These are phyloP conservation scores for Lodderomyces metapsilosis DNA, from an alignment of 1,139 yeast species.

Conservation along the genomic window DNA sequence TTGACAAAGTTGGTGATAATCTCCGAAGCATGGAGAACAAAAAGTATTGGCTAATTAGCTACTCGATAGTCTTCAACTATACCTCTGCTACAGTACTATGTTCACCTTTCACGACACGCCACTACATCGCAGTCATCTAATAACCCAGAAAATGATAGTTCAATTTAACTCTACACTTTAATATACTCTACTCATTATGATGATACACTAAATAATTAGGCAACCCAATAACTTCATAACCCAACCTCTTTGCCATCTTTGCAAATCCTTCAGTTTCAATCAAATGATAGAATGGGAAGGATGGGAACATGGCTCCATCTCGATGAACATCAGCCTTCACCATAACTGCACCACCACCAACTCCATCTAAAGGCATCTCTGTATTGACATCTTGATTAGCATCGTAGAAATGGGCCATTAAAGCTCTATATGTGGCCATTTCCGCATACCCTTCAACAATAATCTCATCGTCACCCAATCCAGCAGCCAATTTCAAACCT, in stretches of 20 bases:
- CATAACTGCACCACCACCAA: conserved; percentile 93
- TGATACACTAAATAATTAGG: conserved; percentile 95
- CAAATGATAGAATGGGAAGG: conserved; percentile 93
- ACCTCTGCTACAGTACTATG: too few relatives aligned
- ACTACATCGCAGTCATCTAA: too few relatives aligned
- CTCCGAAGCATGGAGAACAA: too few relatives aligned
- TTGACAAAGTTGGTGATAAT: not conserved
- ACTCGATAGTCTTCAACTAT: too few relatives aligned
- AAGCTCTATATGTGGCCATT: conserved; percentile 90
- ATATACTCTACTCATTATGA: conserved; percentile 51
- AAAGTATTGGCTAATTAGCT: too few relatives aligned
- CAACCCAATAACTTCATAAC: conserved; percentile 86
- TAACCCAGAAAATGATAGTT: too few relatives aligned
- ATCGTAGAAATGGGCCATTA: conserved; percentile 88
- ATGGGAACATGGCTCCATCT: conserved; percentile 99
- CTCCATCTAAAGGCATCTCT: conserved; percentile 89
- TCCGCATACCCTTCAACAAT: conserved; percentile 91
- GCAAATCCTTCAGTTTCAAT: conserved; percentile 99
- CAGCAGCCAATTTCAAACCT: conserved; percentile 71
- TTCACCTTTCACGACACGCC: too few relatives aligned
- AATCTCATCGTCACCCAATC: conserved; percentile 82
- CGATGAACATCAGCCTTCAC: conserved; percentile 97
- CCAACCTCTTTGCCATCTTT: conserved; percentile 92
- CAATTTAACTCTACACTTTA: not conserved
- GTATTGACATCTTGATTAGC: conserved; percentile 56